Percentiles rank a stretch among this genome's conserved stretches.
Conservation (phyloP, 2,329 filamentous ascomycete species). For the Hawksworthiomyces lignivorus region DNA sequence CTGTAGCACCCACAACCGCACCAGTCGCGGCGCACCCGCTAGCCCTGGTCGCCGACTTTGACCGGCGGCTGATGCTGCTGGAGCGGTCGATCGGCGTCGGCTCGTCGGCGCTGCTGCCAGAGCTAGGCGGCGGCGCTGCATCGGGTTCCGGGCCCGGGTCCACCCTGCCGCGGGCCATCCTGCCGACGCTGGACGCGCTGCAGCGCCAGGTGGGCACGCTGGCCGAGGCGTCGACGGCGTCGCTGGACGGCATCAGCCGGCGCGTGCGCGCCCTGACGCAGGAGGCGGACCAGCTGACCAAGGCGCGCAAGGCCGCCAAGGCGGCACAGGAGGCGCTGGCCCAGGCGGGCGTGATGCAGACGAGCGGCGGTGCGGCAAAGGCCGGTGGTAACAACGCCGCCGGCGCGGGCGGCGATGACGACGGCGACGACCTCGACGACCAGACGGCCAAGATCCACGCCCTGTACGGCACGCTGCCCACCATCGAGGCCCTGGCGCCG, state of each 20-base stretch:
- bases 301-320: conserved; percentile 55
- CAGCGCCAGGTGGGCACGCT: conserved; percentile 74
- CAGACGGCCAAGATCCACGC: conserved; percentile 84
- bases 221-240: conserved; percentile 62
- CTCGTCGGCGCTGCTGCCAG: conserved; percentile 53
- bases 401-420: conserved; percentile 28
- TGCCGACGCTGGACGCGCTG: conserved; percentile 73
- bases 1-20: conserved; percentile 14
- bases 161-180: conserved; percentile 56
- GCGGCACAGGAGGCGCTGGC: conserved; percentile 52
- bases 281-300: conserved; percentile 65
- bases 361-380: neutral
- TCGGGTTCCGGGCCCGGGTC: neutral
- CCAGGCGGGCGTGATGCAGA: conserved; percentile 28
- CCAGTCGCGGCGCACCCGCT: conserved; percentile 30
- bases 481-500: conserved; percentile 79
- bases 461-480: conserved; percentile 79
- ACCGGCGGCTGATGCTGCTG: conserved; percentile 67
- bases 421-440: conserved; percentile 47
- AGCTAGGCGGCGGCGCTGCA: conserved; percentile 36
- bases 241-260: conserved; percentile 63
- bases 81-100: conserved; percentile 77
- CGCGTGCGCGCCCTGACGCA: conserved; percentile 62
- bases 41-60: conserved; percentile 79
- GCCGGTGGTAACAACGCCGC: conserved; percentile 3